Conservation (phyloP, 2,329 filamentous ascomycete genomes). For the Basipetospora sp. region DNA sequence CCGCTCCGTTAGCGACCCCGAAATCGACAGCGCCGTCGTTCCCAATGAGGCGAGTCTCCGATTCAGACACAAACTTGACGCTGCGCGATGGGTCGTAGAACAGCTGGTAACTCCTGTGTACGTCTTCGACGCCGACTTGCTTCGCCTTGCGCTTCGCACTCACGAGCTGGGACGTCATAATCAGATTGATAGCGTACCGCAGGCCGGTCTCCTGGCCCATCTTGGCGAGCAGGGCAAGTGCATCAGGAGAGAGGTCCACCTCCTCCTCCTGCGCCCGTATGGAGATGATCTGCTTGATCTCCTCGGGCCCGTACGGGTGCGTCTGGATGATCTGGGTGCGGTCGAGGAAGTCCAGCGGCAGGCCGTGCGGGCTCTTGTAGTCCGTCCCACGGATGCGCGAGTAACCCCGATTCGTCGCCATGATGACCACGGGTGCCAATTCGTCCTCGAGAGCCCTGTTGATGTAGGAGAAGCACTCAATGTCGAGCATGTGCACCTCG, state of each 20-base stretch:
- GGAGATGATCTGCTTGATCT: slow-evolving; percentile 81
- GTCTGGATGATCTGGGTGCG: slow-evolving; percentile 94
- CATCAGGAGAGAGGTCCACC: slow-evolving; percentile 78
- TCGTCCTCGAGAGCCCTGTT: slow-evolving; percentile 93
- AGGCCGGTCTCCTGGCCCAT: slow-evolving; percentile 86
- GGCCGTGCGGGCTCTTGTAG: slow-evolving; percentile 82
- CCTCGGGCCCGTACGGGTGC: slow-evolving; percentile 63
- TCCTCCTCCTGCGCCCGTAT: slow-evolving; percentile 94
- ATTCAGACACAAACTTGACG: slow-evolving; percentile 78
- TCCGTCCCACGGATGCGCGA: slow-evolving; percentile 85
- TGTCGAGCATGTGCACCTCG: slow-evolving; percentile 98
- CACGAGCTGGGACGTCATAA: slow-evolving; percentile 82
- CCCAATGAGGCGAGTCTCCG: slow-evolving; percentile 84
- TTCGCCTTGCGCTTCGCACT: slow-evolving; percentile 72
- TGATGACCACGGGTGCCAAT: slow-evolving; percentile 92
- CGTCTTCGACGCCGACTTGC: slow-evolving; percentile 73
- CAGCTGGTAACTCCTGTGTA: slow-evolving; percentile 81
- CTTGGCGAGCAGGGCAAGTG: slow-evolving; percentile 83
- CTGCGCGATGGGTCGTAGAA: slow-evolving; percentile 86
- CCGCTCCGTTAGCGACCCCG: slow-evolving; percentile 13
- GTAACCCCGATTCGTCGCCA: slow-evolving; percentile 92
- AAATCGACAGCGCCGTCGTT: slow-evolving; percentile 71
- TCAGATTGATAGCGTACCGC: slow-evolving; percentile 93
- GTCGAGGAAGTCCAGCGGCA: slow-evolving; percentile 91
- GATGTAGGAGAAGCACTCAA: slow-evolving; percentile 97